Evolutionary conservation across 1,139 yeast genomes (phyloP).

Genomic region (Taphrina betulina): DNA sequence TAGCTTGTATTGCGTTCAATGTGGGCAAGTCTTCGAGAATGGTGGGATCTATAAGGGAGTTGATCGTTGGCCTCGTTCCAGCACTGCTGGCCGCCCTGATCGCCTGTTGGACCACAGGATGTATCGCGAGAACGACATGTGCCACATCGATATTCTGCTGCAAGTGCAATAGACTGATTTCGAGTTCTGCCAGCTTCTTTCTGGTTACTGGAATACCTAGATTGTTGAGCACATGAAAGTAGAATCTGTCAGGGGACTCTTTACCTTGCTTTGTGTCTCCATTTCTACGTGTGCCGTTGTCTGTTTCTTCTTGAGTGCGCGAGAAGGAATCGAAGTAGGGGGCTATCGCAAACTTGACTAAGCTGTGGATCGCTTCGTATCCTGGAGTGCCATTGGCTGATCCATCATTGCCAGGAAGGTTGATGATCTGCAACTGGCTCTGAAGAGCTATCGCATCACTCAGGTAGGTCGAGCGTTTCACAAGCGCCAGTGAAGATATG

Average conservation of each 20-base stretch:
- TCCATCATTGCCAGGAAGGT: slow-evolving; percentile 19
- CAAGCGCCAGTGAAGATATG: slow-evolving; percentile 31
- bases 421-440: slow-evolving; percentile 32
- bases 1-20: slow-evolving; percentile 64
- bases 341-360: slow-evolving; percentile 57
- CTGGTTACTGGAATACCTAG: slow-evolving; percentile 46
- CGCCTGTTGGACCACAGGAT: slow-evolving; percentile 53
- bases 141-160: slow-evolving; percentile 72
- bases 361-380: slow-evolving; percentile 58
- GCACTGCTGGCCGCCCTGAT: slow-evolving; percentile 44
- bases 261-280: slow-evolving; percentile 9
- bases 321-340: slow-evolving; percentile 54
- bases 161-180: slow-evolving; percentile 65
- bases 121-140: slow-evolving; percentile 55
- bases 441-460: slow-evolving; percentile 10
- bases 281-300: neutral
- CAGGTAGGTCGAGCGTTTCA: slow-evolving; percentile 18
- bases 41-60: slow-evolving; percentile 44
- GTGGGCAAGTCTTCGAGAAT: slow-evolving; percentile 54
- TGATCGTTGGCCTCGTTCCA: slow-evolving; percentile 41
- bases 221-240: slow-evolving; percentile 8
- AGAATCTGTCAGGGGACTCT: neutral
- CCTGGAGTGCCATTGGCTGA: slow-evolving; percentile 40
- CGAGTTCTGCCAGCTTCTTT: slow-evolving; percentile 67
- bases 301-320: slow-evolving; percentile 29